Base-by-base conservation (phyloP, 2,329 filamentous ascomycete species). In the Blastomyces parvus region DNA sequence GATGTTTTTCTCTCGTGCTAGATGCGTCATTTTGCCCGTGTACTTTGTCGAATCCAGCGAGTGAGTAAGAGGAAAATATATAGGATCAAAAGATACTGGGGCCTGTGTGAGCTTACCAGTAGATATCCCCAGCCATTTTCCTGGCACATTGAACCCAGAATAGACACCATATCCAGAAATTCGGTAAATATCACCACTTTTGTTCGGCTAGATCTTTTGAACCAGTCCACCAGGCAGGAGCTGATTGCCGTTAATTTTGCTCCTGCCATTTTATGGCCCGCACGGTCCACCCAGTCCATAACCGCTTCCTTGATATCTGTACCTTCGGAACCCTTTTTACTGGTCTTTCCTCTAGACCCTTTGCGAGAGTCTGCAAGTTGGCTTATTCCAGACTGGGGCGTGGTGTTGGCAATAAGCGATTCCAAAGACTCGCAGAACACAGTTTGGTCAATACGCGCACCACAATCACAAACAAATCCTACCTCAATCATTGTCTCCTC, bases 141-240 rank as follows among this genome's bases (percentile, higher is more conserved):
- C 53, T 74, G 38, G 68, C 82, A 86, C 48, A 87, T 75, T 1
- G 74, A 76, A 0, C 66, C 70, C 2, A 87, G 67, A 22, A 87
- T 81, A 0, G 75, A 69, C 6, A 84, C 77, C 67, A 86, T 81
- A 2, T 78, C 73, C 1, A 82, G 71, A 64, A 84, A 88, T 66
- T 87, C 83, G 0, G 81, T 83, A 66, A 86, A 88, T 56, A 87
- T 73, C 63, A 83, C 83, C 56, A 86, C 79, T 71, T 88, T 87
- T 50, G 79, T 78, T 0, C 74, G 60, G 0, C 76, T 74, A 3
- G 81, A 78, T 14, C 81, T 75, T 0, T 72, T 57, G 14, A 80
- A 70, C 70, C 78, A 80, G 13, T 75, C 71, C 2, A 77, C 62
- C 4, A 81, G 63, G 6, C 73, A 67, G 0, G 70, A 66, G 52